Evolutionary conservation across 2,329 filamentous ascomycete species (phyloP).

Genomic region (Neonectria neomacrospora): DNA sequence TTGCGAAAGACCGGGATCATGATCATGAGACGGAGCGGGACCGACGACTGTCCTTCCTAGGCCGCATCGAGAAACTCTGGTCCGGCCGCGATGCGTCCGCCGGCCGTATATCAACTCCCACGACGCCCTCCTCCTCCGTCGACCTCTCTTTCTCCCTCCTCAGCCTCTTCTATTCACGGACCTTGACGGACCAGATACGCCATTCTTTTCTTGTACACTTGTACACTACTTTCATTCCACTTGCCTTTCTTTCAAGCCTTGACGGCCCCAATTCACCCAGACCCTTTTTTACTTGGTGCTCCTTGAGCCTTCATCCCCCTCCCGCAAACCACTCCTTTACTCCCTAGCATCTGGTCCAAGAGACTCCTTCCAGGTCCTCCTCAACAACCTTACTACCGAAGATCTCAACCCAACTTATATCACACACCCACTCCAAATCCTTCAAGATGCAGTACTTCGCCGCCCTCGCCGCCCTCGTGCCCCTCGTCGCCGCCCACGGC

Average conservation of each 20-base stretch:
- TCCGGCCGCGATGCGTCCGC: conserved; percentile 6
- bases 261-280: conserved; percentile 42
- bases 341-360: conserved; percentile 43
- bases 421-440: conserved; percentile 5
- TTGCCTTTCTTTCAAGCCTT: conserved; percentile 46
- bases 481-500: conserved; percentile 56
- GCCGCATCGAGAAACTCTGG: conserved; percentile 35
- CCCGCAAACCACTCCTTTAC: conserved; percentile 33
- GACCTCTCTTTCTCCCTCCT: conserved; percentile 5
- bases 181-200: conserved; percentile 47
- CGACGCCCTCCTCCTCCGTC: conserved; percentile 9
- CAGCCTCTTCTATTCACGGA: conserved; percentile 44
- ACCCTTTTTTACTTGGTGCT: conserved; percentile 25
- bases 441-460: conserved; percentile 41
- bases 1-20: not conserved
- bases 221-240: conserved; percentile 45
- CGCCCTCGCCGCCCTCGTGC: conserved; percentile 41
- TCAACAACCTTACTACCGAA: conserved; percentile 5
- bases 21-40: not conserved
- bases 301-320: conserved; percentile 24
- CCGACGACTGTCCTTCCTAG: conserved; percentile 19
- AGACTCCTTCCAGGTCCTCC: conserved; percentile 33
- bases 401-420: conserved; percentile 5
- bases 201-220: conserved; percentile 46
- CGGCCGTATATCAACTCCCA: conserved; percentile 40